Base-by-base conservation (phyloP, 1,139 yeast genomes). In the Lodderomyces jiufengensis region DNA sequence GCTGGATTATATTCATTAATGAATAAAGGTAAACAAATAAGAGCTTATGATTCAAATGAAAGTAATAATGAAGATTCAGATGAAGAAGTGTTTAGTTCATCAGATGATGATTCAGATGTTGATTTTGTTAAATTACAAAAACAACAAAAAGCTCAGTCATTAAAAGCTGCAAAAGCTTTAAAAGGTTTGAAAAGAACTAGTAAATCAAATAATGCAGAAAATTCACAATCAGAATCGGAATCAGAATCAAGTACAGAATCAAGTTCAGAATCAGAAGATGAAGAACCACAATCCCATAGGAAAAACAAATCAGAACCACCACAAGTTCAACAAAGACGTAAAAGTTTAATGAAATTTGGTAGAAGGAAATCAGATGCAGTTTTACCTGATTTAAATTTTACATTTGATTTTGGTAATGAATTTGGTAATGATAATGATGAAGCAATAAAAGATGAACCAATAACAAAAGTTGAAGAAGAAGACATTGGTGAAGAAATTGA, bases 101-200 rank as follows among this genome's bases (percentile, higher is more conserved):
- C 80, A 4, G 75, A 80, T 10, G 83, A 79, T 44, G 88, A 81
- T 47, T 78, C 78, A 24, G 81, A 78, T 47, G 78, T 81, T 3
- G 92, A 83, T 56, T 81, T 80, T 52, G 84, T 82, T 11, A 76
- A 74, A 54, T 59, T 82, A 41, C 84, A 84, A 30, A 84, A 81
- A 7, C 82, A 80, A 50, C 67, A 78, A 45, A 78, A 81, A 56
- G 76, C 76, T 24, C 69, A 65, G 36, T 68, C 79, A 1, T 59
- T 73, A 63, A 68, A 73, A 44, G 73, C 75, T 0, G 73, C 67
- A 13, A 63, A 73, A 40, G 76, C 75, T 5, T 52, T 68, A 48
- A 75, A 57, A 39, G 49, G 50, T 8, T 32, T 50, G 25, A 44
- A 44, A 34, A 29, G 36, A 40, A 41, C 32, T 42, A 42, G 33